phyloP scores from a whole-genome alignment of 108 stramenopile species.

The Skeletonema potamos region DNA sequence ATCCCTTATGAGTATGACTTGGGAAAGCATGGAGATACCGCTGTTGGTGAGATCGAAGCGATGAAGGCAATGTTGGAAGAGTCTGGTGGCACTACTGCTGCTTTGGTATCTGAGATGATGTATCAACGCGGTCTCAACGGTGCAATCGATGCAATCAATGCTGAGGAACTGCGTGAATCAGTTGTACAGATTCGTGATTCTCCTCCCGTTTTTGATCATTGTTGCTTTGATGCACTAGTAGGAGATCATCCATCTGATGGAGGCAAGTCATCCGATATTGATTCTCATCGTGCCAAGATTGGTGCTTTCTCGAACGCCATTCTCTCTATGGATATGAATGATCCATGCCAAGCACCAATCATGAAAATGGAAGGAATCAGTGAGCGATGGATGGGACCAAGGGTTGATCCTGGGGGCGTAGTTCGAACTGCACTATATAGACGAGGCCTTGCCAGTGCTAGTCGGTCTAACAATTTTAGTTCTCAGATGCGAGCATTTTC shows the following conservation, averaged over 20 bases:
- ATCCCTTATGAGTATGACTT: constrained; percentile 21
- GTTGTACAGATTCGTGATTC: constrained; percentile 2
- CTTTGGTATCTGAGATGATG: constrained; percentile 4
- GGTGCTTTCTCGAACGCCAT: constrained; percentile 19
- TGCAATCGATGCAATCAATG: neutral
- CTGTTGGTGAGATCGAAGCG: constrained; percentile 33
- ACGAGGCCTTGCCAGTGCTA: neutral
- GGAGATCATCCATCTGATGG: neutral
- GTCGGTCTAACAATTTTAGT: neutral
- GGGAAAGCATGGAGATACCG: constrained; percentile 49
- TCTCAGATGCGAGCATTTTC: constrained; percentile 7
- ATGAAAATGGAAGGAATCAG: constrained; percentile 39
- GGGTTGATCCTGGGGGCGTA: constrained; percentile 8
- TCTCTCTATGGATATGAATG: constrained; percentile 26
- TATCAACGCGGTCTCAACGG: neutral
- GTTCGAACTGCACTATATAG: constrained; percentile 7
- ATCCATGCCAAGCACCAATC: constrained; percentile 22
- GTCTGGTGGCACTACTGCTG: neutral
- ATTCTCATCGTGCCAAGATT: constrained; percentile 11
- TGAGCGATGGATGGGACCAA: constrained; percentile 7
- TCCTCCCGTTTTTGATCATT: constrained; percentile 39
- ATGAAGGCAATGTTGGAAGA: constrained; percentile 10
- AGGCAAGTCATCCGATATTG: neutral
- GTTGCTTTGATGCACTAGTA: constrained; percentile 29
- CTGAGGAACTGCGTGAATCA: neutral